phyloP scores from a whole-genome alignment of 345 rosid species.

The Eucalyptus sp. region DNA sequence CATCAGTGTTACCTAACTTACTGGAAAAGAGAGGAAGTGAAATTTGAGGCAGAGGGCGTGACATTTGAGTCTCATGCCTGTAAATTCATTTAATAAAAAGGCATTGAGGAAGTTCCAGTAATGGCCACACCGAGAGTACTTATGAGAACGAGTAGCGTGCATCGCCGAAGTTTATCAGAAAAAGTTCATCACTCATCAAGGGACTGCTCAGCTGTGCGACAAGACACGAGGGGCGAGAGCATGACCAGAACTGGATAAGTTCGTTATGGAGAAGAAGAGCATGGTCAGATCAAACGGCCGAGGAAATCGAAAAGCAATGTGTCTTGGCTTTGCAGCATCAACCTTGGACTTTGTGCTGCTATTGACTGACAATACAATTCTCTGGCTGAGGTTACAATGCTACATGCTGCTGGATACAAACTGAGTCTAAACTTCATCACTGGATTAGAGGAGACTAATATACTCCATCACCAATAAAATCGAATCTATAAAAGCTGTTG shows the following conservation, averaged over 20 bases:
- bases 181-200: neutral
- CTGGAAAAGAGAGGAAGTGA: neutral
- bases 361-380: neutral
- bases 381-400: neutral
- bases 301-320: neutral
- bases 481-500: neutral
- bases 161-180: neutral
- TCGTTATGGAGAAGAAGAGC: neutral
- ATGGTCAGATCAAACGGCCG: neutral
- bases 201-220: neutral
- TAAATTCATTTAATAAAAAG: neutral
- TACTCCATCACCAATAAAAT: neutral
- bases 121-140: neutral
- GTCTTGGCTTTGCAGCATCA: neutral
- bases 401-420: neutral
- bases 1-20: neutral
- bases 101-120: neutral
- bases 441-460: neutral
- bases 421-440: neutral
- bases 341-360: neutral
- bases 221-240: neutral
- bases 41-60: neutral
- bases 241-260: neutral
- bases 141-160: neutral
- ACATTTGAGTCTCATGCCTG: neutral